Evolutionary conservation across 164 flowering plant species (phyloP), one percentile per base, ranked within the genome.

Genomic region (Chloranthus sessilifolius): DNA sequence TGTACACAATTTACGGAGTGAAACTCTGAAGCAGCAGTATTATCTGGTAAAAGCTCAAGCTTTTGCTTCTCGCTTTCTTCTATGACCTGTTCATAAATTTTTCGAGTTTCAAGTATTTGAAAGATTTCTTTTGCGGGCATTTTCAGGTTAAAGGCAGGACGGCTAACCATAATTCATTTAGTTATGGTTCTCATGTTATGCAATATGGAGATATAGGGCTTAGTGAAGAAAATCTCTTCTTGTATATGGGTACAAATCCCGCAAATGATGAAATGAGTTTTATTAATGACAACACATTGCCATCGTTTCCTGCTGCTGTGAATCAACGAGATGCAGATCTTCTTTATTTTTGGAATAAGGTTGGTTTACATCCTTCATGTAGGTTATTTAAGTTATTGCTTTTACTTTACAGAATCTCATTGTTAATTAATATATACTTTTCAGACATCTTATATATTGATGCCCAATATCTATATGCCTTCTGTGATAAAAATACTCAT

Each of bases 311-410:
- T 34, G 64, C 52, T 60, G 64, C 79, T 34, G 79, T 75, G 44
- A 87, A 83, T 63, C 95, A 87, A 61, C 77, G 87, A 28, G 95
- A 87, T 77, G 89, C 89, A 0, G 92, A 87, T 69, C 83, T 87
- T 40, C 55, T 83, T 52, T 84, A 87, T 63, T 84, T 84, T 64
- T 80, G 85, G 89, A 76, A 68, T 55, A 82, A 83, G 89, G 95
- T 87, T 56, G 48, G 29, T 54, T n/a, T 3, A 31, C 10, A 38
- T 7, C 7, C n/a, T n/a, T n/a, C n/a, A n/a, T n/a, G n/a, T n/a
- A n/a, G n/a, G n/a, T n/a, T n/a, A n/a, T n/a, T n/a, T n/a, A n/a
- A n/a, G n/a, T n/a, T n/a, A n/a, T n/a, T n/a, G n/a, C n/a, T n/a
- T n/a, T n/a, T n/a, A n/a, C n/a, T n/a, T n/a, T n/a, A n/a, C n/a